phyloP scores from a whole-genome alignment of 2,329 filamentous ascomycete genomes.

The Beauveria sp. region DNA sequence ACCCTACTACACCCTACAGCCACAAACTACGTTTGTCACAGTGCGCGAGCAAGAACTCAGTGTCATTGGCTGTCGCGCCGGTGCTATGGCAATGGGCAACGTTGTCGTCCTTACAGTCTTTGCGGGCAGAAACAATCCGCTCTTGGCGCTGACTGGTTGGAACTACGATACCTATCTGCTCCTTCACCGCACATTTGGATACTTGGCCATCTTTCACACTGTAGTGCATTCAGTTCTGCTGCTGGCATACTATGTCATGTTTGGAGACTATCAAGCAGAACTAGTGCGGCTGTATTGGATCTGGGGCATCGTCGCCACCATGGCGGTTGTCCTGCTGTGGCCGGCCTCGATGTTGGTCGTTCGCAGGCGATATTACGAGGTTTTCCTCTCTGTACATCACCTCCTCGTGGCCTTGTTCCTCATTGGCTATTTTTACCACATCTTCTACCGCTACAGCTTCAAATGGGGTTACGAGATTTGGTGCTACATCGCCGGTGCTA shows the following conservation, averaged over 20 bases:
- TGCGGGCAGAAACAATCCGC: constrained; percentile 27
- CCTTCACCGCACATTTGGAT: constrained; percentile 36
- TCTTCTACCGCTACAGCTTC: constrained; percentile 26
- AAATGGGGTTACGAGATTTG: constrained; percentile 32
- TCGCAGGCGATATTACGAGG: constrained; percentile 24
- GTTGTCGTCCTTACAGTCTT: constrained; percentile 26
- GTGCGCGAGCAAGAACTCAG: constrained; percentile 22
- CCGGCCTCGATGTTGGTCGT: constrained; percentile 21
- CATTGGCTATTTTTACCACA: constrained; percentile 28
- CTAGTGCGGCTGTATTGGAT: constrained; percentile 23
- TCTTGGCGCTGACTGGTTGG: constrained; percentile 30
- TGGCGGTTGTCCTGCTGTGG: constrained; percentile 21
- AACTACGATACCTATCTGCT: constrained; percentile 28
- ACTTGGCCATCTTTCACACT: constrained; percentile 75
- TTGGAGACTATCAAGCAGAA: constrained; percentile 20
- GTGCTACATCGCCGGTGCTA: constrained; percentile 23
- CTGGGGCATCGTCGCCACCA: constrained; percentile 26
- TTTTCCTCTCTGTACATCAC: constrained; percentile 27
- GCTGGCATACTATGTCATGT: constrained; percentile 19
- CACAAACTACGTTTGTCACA: constrained; percentile 21
- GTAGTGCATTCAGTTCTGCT: constrained; percentile 38
- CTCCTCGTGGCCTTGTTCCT: constrained; percentile 25
- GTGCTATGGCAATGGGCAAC: constrained; percentile 27
- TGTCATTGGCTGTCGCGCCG: constrained; percentile 28
- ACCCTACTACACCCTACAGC: constrained; percentile 22